phyloP scores from a whole-genome alignment of 176 grass and related monocot species.

The Tillandsia fasciculata region DNA sequence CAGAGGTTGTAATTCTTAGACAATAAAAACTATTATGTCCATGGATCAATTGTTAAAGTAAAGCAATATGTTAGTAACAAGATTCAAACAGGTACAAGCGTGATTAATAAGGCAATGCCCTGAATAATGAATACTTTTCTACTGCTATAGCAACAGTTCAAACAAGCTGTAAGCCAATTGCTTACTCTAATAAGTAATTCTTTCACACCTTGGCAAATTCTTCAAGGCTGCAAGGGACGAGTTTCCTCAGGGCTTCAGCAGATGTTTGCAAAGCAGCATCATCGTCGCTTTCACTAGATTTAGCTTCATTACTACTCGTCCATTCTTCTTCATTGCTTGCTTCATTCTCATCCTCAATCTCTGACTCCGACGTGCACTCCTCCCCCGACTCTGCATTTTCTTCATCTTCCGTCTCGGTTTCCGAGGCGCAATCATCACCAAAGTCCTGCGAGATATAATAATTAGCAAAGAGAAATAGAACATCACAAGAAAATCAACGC shows the following conservation, averaged over 20 bases:
- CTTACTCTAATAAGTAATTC: background rate
- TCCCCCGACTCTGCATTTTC: constrained; percentile 59
- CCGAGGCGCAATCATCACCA: constrained; percentile 54
- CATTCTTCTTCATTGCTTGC: constrained; percentile 53
- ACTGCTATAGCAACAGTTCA: background rate
- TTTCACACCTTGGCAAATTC: constrained; percentile 57
- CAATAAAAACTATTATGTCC: no score
- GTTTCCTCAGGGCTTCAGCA: constrained; percentile 47
- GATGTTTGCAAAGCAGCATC: constrained; percentile 50
- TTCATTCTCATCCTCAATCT: constrained; percentile 47
- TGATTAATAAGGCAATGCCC: background rate
- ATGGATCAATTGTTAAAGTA: background rate
- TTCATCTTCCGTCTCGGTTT: constrained; percentile 57
- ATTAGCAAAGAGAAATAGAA: background rate
- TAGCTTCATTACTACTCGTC: constrained; percentile 54
- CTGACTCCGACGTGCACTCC: constrained; percentile 59
- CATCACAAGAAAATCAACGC: background rate
- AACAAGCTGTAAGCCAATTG: background rate
- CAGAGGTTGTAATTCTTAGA: no score
- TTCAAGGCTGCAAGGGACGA: constrained; percentile 59
- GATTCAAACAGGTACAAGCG: background rate
- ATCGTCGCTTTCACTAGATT: constrained; percentile 67
- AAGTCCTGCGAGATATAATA: constrained; percentile 35
- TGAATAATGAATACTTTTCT: background rate
- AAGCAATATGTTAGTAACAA: background rate